Evolutionary conservation across 352 stramenopile genomes (phyloP).

Genomic region (Globisporangium megalacanthum): DNA sequence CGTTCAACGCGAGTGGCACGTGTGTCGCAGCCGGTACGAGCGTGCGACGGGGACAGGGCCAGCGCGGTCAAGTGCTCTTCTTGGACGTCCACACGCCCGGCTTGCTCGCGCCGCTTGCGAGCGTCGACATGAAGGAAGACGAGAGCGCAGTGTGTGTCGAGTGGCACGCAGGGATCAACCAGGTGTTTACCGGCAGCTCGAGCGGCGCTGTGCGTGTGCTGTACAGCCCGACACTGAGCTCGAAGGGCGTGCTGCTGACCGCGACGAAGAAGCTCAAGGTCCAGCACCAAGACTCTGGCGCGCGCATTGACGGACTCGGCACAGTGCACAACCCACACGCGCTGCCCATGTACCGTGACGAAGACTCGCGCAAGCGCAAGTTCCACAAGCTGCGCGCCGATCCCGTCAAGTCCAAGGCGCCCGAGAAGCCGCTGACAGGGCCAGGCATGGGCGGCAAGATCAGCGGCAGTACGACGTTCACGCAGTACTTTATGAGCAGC

Average conservation of each 20-base stretch:
- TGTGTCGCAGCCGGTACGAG: slow-evolving; percentile 60
- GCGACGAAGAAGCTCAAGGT: slow-evolving; percentile 78
- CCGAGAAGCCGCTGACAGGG: slow-evolving; percentile 68
- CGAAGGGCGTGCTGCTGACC: slow-evolving; percentile 73
- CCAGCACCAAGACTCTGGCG: slow-evolving; percentile 41
- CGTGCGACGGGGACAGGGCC: slow-evolving; percentile 57
- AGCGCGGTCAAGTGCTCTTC: slow-evolving; percentile 58
- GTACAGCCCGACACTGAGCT: slow-evolving; percentile 67
- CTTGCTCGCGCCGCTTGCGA: slow-evolving; percentile 41
- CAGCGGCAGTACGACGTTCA: slow-evolving; percentile 77
- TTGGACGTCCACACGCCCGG: slow-evolving; percentile 65
- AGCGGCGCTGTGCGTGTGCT: slow-evolving; percentile 57
- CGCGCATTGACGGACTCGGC: slow-evolving; percentile 64
- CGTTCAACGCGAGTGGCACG: slow-evolving; percentile 75
- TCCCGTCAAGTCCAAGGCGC: slow-evolving; percentile 66
- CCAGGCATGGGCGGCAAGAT: slow-evolving; percentile 76
- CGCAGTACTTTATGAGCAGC: slow-evolving; percentile 86
- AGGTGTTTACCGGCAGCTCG: slow-evolving; percentile 74
- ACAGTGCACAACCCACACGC: slow-evolving; percentile 74
- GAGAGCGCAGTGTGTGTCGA: slow-evolving; percentile 81
- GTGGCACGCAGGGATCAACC: slow-evolving; percentile 81
- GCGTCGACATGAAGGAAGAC: slow-evolving; percentile 67
- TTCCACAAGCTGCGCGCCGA: slow-evolving; percentile 62
- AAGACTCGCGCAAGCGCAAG: slow-evolving; percentile 63
- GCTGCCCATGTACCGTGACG: slow-evolving; percentile 79